Evolutionary conservation across 495 filamentous ascomycete species (phyloP), one percentile per base, ranked within the genome.

Genomic region (Lasiosphaeria hispida): DNA sequence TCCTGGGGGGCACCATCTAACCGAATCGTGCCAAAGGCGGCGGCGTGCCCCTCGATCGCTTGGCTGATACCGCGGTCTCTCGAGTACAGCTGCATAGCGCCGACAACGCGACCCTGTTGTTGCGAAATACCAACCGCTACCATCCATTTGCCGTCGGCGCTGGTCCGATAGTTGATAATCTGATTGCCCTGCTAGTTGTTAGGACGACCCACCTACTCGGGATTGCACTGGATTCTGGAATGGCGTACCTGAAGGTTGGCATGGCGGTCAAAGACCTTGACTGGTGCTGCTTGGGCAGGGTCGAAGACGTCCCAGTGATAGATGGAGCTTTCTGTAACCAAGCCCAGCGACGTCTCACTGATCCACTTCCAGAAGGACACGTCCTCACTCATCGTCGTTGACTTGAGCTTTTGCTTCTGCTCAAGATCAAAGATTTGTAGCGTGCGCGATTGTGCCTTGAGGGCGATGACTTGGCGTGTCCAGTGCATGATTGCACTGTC

Each of bases 401-500:
- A 94, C 80, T 97, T 96, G 58, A 97, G 83, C 81, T 97, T 97
- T 65, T 85, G 79, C 75, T 97, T 97, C 53, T 84, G 82, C 47
- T 82, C 83, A 51, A 99, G 81, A 73, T 99, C 92, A 77, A 99
- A 99, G 65, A 99, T 96, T 77, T 99, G 94, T 39, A 99, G 85
- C 57, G 95, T 97, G 58, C 92, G 84, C 48, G 83, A 82, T 67
- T 95, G 90, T 35, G 94, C 95, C 73, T 92, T 93, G 58, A 99
- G 83, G 43, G 95, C 94, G 69, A 99, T 97, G 73, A 97, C 92
- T 71, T 94, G 90, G 69, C 87, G 87, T 63, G 79, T 84, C 90
- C 92, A 96, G 83, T 99, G 94, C 94, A 99, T 97, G 70, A 99
- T 97, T 59, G 94, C 95, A 84, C 92, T 96, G 79, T 99, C 94